phyloP scores from a whole-genome alignment of 371 early-diverging fungal species.

The Syncephalastrum monosporum region DNA sequence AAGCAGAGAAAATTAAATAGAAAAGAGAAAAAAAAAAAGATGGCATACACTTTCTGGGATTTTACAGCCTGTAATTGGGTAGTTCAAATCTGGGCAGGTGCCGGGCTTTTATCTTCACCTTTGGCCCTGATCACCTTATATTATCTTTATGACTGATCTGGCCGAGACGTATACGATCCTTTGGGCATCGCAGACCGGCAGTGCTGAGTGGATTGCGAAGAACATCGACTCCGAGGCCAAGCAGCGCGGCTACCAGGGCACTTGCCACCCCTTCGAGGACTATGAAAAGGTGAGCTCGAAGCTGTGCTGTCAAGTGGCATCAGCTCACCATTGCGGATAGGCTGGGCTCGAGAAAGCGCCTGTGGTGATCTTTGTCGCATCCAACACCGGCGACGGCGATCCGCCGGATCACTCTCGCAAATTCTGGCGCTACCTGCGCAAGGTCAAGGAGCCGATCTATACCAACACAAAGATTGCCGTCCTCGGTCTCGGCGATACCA shows the following conservation, averaged over 20 bases:
- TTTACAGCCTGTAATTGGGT: too few relatives aligned
- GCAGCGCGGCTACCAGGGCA: constrained; percentile 65
- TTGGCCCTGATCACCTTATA: too few relatives aligned
- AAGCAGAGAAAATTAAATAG: too few relatives aligned
- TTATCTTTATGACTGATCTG: constrained; percentile 12
- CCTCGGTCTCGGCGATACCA: constrained; percentile 87
- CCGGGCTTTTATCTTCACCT: too few relatives aligned
- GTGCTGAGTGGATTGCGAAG: constrained; percentile 90
- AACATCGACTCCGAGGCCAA: constrained; percentile 75
- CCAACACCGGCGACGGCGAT: constrained; percentile 97
- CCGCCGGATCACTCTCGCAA: constrained; percentile 90
- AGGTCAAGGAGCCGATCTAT: constrained; percentile 54
- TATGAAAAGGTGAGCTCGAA: constrained; percentile 55
- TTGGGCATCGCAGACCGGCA: constrained; percentile 93
- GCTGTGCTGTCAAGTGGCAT: neutral
- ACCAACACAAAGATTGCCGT: constrained; percentile 47
- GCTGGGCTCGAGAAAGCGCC: constrained; percentile 45
- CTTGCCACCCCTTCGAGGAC: constrained; percentile 70
- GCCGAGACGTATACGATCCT: constrained; percentile 50
- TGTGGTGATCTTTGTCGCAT: constrained; percentile 75
- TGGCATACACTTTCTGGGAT: too few relatives aligned
- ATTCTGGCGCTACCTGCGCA: constrained; percentile 82
- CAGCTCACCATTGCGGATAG: constrained; percentile 12
- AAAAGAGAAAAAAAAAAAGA: too few relatives aligned
- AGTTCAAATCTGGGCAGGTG: too few relatives aligned